These are phyloP conservation scores for Chimonanthus praecox DNA, from an alignment of 164 flowering plant genomes.

Conservation along the genomic window DNA sequence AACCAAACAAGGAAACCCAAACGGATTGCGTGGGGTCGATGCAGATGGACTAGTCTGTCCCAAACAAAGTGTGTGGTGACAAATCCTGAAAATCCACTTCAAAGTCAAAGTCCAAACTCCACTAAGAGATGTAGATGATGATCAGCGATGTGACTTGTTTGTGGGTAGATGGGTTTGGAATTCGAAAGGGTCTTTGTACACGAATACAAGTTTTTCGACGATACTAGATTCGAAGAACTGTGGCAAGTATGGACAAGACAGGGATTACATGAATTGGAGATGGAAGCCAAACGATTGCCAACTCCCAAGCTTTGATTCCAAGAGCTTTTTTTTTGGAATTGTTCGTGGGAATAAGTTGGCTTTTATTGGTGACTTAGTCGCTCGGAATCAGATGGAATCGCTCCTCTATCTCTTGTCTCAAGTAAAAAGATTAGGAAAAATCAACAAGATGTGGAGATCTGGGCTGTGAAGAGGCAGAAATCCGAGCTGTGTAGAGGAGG, in stretches of 20 bases:
- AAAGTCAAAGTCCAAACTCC: no score
- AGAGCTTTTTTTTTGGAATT: slow-evolving; percentile 13
- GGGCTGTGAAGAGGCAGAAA: no score
- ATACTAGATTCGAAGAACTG: slow-evolving; percentile 27
- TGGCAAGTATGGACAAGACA: slow-evolving; percentile 29
- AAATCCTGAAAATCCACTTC: no score
- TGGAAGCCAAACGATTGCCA: slow-evolving; percentile 36
- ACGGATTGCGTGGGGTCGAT: no score
- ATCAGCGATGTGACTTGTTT: slow-evolving; percentile 31
- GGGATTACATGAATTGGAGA: slow-evolving; percentile 29
- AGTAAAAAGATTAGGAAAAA: background rate
- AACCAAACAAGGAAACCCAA: no score
- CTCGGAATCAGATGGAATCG: slow-evolving; percentile 22
- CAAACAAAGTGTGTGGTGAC: no score
- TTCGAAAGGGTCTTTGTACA: slow-evolving; percentile 15
- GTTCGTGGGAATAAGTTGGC: slow-evolving; percentile 27
- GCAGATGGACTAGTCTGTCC: no score
- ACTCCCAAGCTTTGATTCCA: slow-evolving; percentile 25
- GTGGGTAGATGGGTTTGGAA: slow-evolving; percentile 35
- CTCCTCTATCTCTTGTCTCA: slow-evolving; percentile 32
- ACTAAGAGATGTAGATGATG: background rate
- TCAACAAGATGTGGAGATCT: no score
- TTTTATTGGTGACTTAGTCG: slow-evolving; percentile 25
- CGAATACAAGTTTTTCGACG: slow-evolving; percentile 28
- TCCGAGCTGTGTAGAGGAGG: no score